These are phyloP conservation scores for Fusarium albosuccineum DNA, from an alignment of 2,329 filamentous ascomycete species.

Conservation along the genomic window DNA sequence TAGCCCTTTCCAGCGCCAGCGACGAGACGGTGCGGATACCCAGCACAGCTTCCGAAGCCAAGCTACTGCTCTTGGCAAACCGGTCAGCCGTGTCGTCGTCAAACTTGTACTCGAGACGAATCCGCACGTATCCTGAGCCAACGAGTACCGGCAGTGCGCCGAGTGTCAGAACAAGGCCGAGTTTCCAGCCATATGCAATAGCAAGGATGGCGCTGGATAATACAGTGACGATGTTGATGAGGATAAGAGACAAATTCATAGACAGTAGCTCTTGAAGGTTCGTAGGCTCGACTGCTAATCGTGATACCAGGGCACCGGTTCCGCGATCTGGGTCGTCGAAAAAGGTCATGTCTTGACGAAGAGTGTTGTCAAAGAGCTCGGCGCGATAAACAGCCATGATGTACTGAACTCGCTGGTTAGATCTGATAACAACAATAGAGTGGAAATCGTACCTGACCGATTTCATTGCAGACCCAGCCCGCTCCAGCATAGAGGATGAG, in stretches of 20 bases:
- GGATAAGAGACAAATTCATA: conserved; percentile 61
- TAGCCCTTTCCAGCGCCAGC: conserved; percentile 59
- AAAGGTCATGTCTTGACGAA: conserved; percentile 67
- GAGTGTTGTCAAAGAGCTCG: conserved; percentile 63
- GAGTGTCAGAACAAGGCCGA: conserved; percentile 62
- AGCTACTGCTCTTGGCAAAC: conserved; percentile 61
- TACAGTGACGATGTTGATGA: conserved; percentile 61
- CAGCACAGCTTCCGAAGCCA: conserved; percentile 64
- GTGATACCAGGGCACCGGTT: conserved; percentile 55
- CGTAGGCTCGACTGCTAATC: conserved; percentile 56
- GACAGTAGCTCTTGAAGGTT: conserved; percentile 65
- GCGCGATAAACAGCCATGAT: conserved; percentile 53
- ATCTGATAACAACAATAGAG: not conserved
- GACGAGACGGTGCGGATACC: conserved; percentile 64
- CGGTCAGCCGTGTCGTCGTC: conserved; percentile 58
- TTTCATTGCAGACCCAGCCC: conserved; percentile 54
- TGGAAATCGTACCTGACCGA: conserved; percentile 50
- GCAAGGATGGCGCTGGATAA: conserved; percentile 60
- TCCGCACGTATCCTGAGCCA: conserved; percentile 60
- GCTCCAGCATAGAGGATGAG: conserved; percentile 57
- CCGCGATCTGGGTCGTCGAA: conserved; percentile 56
- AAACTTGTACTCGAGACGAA: conserved; percentile 62
- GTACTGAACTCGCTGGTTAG: conserved; percentile 30
- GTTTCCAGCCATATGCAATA: conserved; percentile 62
- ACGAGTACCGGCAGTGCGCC: conserved; percentile 61